These are phyloP conservation scores for Suillus sp. DNA, from an alignment of 768 basidiomycete species.

Conservation along the genomic window DNA sequence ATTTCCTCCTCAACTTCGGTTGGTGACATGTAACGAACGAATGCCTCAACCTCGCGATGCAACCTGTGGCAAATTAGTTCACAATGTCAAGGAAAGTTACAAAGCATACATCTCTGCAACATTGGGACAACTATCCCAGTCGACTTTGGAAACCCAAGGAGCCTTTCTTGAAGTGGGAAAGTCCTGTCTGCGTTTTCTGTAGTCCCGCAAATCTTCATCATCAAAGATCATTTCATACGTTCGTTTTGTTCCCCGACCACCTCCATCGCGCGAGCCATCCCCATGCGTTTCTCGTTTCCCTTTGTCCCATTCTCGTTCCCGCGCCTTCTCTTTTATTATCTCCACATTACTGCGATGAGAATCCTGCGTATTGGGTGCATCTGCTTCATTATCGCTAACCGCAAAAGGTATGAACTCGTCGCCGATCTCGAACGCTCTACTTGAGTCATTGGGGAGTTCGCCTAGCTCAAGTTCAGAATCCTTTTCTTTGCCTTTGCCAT, in stretches of 20 bases:
- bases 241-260: conserved; percentile 40
- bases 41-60: conserved; percentile 84
- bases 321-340: conserved; percentile 22
- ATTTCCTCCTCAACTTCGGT: conserved; percentile 84
- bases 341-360: conserved; percentile 22
- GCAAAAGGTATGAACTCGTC: conserved; percentile 36
- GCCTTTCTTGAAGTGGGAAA: conserved; percentile 52
- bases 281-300: conserved; percentile 35
- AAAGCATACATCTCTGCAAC: conserved; percentile 79
- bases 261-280: conserved; percentile 22
- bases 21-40: conserved; percentile 86
- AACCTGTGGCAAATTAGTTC: conserved; percentile 51
- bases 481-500: conserved; percentile 21
- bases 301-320: conserved; percentile 44
- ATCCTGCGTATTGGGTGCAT: conserved; percentile 12
- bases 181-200: conserved; percentile 53
- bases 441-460: conserved; percentile 14
- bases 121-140: conserved; percentile 74
- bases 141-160: conserved; percentile 70
- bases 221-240: conserved; percentile 47
- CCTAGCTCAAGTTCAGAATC: conserved; percentile 19
- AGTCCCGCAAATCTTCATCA: conserved; percentile 40
- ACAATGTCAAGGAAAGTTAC: conserved; percentile 14
- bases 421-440: conserved; percentile 24
- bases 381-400: conserved; percentile 21